These are phyloP conservation scores for Excoecaria agallocha DNA, from an alignment of 345 rosid species.

Conservation along the genomic window DNA sequence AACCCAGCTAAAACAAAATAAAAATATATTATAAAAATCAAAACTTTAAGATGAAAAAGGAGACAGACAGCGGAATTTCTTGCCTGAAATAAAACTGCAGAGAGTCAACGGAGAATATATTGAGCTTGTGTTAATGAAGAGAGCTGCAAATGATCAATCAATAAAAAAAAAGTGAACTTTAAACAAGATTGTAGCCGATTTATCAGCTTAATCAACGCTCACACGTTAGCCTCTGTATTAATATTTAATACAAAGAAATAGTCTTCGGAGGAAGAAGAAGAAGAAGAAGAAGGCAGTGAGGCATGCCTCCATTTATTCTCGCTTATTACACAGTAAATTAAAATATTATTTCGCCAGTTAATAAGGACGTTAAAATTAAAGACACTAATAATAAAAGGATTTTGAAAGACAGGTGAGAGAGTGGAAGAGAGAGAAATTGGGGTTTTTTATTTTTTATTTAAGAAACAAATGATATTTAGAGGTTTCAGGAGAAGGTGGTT, in stretches of 20 bases:
- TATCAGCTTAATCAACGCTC: neutral
- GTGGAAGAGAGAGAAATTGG: too few species aligned
- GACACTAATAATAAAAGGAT: neutral
- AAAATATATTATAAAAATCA: neutral
- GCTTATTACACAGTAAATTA: neutral
- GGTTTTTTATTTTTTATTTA: too few species aligned
- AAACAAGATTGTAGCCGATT: conserved; percentile 3
- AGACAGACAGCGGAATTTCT: neutral
- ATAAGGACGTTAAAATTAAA: neutral
- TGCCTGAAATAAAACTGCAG: neutral
- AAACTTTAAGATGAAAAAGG: neutral
- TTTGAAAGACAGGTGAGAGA: conserved; percentile 5
- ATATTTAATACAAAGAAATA: neutral
- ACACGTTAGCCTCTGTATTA: neutral
- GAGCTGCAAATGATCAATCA: neutral
- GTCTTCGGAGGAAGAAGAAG: neutral
- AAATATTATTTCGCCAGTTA: neutral
- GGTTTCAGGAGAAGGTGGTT: neutral
- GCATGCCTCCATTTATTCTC: neutral
- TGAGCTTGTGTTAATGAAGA: neutral
- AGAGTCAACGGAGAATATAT: neutral
- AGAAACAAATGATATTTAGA: too few species aligned
- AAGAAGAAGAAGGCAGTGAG: neutral
- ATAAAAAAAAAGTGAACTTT: too few species aligned
- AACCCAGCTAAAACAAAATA: neutral